Evolutionary conservation across 148 eudicot species (phyloP).

Genomic region (Oxyria digyna): DNA sequence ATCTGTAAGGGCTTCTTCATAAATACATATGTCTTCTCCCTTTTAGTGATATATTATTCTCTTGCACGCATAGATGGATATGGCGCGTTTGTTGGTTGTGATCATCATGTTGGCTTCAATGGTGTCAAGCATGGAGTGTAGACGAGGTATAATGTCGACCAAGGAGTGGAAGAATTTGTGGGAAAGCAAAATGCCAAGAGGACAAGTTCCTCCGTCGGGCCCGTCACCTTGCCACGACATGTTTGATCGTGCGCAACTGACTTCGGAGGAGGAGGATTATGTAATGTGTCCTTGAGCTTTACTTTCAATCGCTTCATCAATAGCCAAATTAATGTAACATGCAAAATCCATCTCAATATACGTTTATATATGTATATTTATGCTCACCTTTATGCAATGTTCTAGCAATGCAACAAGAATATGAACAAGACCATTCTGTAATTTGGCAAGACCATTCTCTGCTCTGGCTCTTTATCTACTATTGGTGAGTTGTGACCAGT

Average conservation of each 20-base stretch:
- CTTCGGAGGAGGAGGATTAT: not conserved
- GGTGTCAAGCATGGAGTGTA: not conserved
- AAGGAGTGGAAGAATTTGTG: not conserved
- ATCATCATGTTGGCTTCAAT: not conserved
- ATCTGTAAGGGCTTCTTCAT: too few relatives aligned
- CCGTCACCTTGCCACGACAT: slow-evolving; percentile 1
- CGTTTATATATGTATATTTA: too few relatives aligned
- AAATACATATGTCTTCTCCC: too few relatives aligned
- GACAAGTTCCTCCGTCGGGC: not conserved
- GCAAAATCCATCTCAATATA: not conserved
- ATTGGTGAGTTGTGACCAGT: too few relatives aligned
- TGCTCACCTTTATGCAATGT: too few relatives aligned
- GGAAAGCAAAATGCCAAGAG: slow-evolving; percentile 2
- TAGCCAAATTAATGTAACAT: too few relatives aligned
- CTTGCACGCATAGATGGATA: not conserved
- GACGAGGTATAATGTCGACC: not conserved
- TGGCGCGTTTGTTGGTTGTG: not conserved
- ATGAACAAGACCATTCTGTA: too few relatives aligned
- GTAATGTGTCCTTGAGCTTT: not conserved
- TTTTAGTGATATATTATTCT: not conserved
- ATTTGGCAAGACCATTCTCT: too few relatives aligned
- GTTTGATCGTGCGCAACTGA: not conserved
- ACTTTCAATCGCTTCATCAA: too few relatives aligned
- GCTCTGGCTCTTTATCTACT: too few relatives aligned
- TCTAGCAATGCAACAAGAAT: too few relatives aligned